A percentile compares a stretch with the other conserved stretches of the same genome.
phyloP scores from a whole-genome alignment of 2,329 filamentous ascomycete genomes.

The Aspergillus texensis region DNA sequence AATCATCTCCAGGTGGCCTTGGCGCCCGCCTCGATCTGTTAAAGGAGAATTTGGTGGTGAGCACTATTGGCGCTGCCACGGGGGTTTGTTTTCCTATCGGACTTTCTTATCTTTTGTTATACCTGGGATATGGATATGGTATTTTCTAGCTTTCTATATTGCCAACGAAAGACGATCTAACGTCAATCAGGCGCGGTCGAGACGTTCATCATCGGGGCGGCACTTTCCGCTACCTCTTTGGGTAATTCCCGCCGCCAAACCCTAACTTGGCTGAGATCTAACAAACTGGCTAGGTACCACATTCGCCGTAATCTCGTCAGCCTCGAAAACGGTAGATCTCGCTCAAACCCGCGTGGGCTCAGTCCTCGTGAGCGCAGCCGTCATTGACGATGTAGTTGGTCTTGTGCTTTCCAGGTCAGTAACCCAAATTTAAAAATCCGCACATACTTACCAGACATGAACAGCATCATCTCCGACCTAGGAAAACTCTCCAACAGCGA shows the following conservation, averaged over 20 bases:
- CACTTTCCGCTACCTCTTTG: conserved; percentile 34
- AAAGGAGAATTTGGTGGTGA: conserved; percentile 48
- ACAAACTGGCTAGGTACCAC: conserved; percentile 25
- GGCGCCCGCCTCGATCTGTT: conserved; percentile 51
- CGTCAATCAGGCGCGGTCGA: conserved; percentile 29
- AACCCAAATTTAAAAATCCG: not conserved
- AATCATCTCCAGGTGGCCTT: conserved; percentile 42
- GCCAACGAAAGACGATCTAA: not conserved
- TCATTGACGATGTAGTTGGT: conserved; percentile 52
- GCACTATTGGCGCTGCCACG: conserved; percentile 45
- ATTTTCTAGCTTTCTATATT: not conserved
- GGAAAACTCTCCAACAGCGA: conserved; percentile 21
- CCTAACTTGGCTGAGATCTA: not conserved
- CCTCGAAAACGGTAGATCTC: conserved; percentile 41
- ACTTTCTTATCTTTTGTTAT: conserved; percentile 48
- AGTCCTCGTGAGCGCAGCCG: conserved; percentile 50
- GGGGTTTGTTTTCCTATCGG: conserved; percentile 53
- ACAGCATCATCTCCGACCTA: conserved; percentile 39
- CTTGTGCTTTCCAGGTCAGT: conserved; percentile 41
- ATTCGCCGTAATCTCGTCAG: conserved; percentile 34
- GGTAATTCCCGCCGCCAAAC: conserved; percentile 14
- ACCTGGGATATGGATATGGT: conserved; percentile 48
- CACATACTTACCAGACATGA: not conserved
- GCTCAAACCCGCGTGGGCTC: conserved; percentile 48
- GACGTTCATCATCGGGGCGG: conserved; percentile 35